phyloP scores from a whole-genome alignment of 2,329 filamentous ascomycete genomes.

The Colletotrichum karsti region DNA sequence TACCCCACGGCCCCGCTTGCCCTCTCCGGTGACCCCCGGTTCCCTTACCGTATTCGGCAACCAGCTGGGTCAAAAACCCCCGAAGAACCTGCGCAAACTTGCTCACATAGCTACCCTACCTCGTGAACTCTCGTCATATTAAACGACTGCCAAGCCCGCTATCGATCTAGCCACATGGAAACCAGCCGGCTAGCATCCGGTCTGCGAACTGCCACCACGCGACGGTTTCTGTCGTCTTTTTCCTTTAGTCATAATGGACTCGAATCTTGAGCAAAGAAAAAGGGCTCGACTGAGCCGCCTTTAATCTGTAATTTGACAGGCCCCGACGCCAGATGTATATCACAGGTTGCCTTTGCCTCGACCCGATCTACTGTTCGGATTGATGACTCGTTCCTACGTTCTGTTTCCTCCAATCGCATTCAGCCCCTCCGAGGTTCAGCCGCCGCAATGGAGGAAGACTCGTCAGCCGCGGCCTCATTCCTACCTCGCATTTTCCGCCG shows the following conservation, averaged over 20 bases:
- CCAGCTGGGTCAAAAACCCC: not conserved
- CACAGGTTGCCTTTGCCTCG: not conserved
- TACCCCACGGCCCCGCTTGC: slow-evolving; percentile 43
- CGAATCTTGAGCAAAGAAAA: too few species aligned
- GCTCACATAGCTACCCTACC: not conserved
- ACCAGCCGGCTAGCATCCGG: not conserved
- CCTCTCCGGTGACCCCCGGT: not conserved
- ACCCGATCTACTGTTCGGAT: too few species aligned
- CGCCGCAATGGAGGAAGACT: not conserved
- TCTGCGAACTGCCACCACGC: not conserved
- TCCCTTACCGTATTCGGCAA: not conserved
- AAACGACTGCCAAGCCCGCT: not conserved
- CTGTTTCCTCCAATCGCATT: not conserved
- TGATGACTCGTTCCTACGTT: not conserved
- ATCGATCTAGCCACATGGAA: not conserved
- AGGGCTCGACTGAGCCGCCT: too few species aligned
- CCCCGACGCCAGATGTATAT: not conserved
- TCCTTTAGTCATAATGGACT: not conserved
- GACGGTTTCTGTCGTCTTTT: not conserved
- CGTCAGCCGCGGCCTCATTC: not conserved
- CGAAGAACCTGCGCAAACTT: slow-evolving; percentile 7
- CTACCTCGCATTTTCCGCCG: not conserved
- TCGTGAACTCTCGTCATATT: not conserved
- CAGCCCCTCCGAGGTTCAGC: not conserved
- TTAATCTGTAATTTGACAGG: too few species aligned